Base-by-base conservation (phyloP, 768 basidiomycete species). In the Boletus pseudo-olivaceus region DNA sequence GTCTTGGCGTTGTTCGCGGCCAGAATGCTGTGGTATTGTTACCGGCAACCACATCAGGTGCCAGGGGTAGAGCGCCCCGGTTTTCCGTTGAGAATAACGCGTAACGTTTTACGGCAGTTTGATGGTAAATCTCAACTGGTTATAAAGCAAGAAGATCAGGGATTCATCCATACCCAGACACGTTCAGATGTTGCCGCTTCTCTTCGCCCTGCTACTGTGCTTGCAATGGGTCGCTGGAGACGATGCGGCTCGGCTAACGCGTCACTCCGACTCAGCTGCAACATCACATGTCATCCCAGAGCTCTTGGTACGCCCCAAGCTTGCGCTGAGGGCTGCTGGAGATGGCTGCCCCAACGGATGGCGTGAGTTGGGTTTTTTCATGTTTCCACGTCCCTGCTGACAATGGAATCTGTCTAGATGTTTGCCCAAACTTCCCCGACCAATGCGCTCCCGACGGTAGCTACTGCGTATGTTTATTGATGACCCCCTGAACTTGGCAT, bases 361-460 rank as follows among this genome's bases (percentile, higher is more conserved):
- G 7, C 45, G 65, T 66, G 19, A 47, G 62, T 58, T n/a, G 1
- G 4, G 1, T 15, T 29, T 14, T 17, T 40, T 7, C 41, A 9
- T 33, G n/a, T 15, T 37, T 30, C 9, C 12, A 1, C 17, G 11
- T 40, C 34, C 11, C 15, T 10, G 2, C 17, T 34, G 30, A 59
- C 20, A n/a, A 2, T 39, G 12, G 27, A 42, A 38, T 29, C 23
- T 10, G 5, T 20, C n/a, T 10, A 67, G 66, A 56, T 3, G n/a
- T 47, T 29, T 67, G 66, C 19, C 7, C 60, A 10, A 64, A 60
- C 53, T 64, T 34, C 29, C 59, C 66, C 12, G 2, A 47, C 11
- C 5, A 27, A 30, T 67, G 66, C 23, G 64, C 54, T 17, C 62
- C 50, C 1, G 43, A 40, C 26, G 64, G 64, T 26, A 53, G 39